Base-by-base conservation (phyloP, 805 yeast genomes). In the Lachancea meyersii region DNA sequence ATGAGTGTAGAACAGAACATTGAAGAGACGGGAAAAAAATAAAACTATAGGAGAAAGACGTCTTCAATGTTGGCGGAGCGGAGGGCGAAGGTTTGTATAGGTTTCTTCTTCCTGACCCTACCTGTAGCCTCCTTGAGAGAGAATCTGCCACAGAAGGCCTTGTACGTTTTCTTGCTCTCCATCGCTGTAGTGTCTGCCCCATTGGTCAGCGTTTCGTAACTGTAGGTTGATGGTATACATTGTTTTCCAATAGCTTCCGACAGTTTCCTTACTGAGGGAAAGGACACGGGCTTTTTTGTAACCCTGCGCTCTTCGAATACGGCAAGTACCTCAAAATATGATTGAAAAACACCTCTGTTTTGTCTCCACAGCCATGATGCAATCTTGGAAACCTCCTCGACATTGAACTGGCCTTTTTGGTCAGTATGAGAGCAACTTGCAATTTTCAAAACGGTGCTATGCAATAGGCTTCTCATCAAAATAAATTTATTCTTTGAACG, bases 401-500 rank as follows among this genome's bases (percentile, higher is more conserved):
- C 34, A 28, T 28, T 28, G 16, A 8, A 17, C 7, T 31, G 19
- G 8, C 13, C 7, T 31, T 10, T 17, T 18, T 14, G 21, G 16
- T 17, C 13, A 8, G 21, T 17, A 5, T 7, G 13, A 8, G 35
- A 16, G 13, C 19, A 14, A 16, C 13, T 31, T 11, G 21, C 21
- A 17, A 31, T 31, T 38, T 38, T 17, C n/a, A 17, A 7, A 20
- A 48, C 41, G 3, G 31, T 34, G 31, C 39, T 48, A 26, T 48
- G 48, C 4, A 48, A 26, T 7, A 46, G 14, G 11, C 48, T 40
- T 17, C 51, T 41, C 51, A 48, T 48, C 14, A 48, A 40, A 18
- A 48, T 48, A 28, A 48, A 48, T 16, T 48, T 42, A 34, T 48
- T 48, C 14, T 46, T 41, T 27, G 51, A 44, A 16, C 51, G 43